phyloP scores from a whole-genome alignment of 2,329 filamentous ascomycete species.

The Arthroderma sp. region DNA sequence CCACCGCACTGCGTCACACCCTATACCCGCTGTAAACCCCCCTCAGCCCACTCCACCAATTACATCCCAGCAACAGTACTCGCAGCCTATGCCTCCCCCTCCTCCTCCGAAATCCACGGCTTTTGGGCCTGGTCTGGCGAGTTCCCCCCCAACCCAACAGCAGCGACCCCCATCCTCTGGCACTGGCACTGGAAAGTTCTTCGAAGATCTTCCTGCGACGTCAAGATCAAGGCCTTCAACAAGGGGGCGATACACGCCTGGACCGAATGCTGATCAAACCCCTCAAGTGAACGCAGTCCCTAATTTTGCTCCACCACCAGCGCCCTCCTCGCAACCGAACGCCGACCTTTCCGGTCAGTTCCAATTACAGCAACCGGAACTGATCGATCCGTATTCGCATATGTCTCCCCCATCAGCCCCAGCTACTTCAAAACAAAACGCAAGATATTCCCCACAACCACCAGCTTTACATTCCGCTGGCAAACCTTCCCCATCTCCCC shows the following conservation, averaged over 20 bases:
- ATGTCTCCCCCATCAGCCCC: constrained; percentile 13
- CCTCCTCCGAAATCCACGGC: constrained; percentile 9
- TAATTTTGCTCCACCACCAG: constrained; percentile 14
- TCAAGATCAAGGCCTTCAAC: constrained; percentile 47
- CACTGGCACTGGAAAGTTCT: constrained; percentile 42
- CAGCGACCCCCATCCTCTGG: constrained; percentile 13
- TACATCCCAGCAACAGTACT: constrained; percentile 1
- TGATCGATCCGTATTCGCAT: constrained; percentile 16
- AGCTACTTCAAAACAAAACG: constrained; percentile 13
- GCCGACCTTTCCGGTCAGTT: neutral
- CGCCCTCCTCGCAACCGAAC: constrained; percentile 12
- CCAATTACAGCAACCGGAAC: constrained; percentile 21
- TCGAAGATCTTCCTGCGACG: constrained; percentile 60
- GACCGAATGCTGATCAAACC: constrained; percentile 17
- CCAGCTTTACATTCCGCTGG: constrained; percentile 18
- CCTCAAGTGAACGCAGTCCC: constrained; percentile 14
- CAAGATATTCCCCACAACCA: constrained; percentile 32
- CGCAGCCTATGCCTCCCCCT: constrained; percentile 7
- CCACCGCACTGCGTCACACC: constrained; percentile 27
- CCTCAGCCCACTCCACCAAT: constrained; percentile 33
- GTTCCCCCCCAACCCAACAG: constrained; percentile 4
- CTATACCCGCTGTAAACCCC: constrained; percentile 32
- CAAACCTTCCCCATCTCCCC: constrained; percentile 25
- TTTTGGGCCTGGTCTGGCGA: constrained; percentile 8
- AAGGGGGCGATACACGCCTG: constrained; percentile 29